Conservation (phyloP, 257 asterid genomes). For the Nicotiana benthamiana region DNA sequence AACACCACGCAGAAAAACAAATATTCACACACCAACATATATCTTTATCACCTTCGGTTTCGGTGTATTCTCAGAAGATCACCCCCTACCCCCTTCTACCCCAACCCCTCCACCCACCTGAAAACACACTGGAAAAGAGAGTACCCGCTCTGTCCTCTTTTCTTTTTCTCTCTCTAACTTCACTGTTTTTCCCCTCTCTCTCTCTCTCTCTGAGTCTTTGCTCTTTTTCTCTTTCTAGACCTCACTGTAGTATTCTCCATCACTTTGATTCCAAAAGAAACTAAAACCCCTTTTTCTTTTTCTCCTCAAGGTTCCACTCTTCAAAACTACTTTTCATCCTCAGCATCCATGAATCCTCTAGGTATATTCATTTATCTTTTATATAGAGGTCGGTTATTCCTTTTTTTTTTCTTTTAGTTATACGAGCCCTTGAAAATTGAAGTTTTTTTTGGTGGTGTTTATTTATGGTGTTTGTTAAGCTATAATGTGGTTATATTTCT, state of each 20-base stretch:
- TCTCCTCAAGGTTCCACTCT: background rate
- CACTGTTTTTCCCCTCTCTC: background rate
- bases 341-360: background rate
- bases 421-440: background rate
- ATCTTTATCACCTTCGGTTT: background rate
- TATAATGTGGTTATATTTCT: background rate
- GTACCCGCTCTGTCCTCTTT: background rate
- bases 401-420: too few species aligned
- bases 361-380: slow-evolving; percentile 1
- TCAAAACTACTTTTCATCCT: background rate
- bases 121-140: background rate
- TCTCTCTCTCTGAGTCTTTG: background rate
- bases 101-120: background rate
- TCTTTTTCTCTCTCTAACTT: background rate
- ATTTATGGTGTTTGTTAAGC: background rate
- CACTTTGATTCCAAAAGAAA: background rate
- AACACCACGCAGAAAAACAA: background rate
- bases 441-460: background rate
- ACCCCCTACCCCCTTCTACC: too few species aligned
- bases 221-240: background rate
- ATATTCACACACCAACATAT: background rate
- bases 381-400: background rate
- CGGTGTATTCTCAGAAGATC: background rate
- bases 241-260: background rate
- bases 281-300: background rate